Evolutionary conservation across 176 grass and related monocot species (phyloP).

Genomic region (Eragrostis nindensis): DNA sequence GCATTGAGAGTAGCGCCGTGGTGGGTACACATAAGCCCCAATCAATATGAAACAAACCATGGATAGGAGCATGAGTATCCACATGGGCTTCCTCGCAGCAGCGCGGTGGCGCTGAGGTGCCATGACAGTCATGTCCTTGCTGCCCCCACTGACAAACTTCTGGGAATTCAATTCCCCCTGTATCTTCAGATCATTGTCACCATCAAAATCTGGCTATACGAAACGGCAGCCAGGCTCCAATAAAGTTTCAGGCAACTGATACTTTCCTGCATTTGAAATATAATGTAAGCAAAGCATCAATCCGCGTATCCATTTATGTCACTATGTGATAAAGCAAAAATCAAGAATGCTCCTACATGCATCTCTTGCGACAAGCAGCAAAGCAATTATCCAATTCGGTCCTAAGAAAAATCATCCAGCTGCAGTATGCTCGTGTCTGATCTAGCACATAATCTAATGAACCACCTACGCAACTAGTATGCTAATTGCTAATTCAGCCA

Average conservation of each 20-base stretch:
- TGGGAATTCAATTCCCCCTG: constrained; percentile 52
- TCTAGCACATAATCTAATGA: constrained; percentile 7
- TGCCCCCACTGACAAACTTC: constrained; percentile 41
- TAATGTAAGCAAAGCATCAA: constrained; percentile 20
- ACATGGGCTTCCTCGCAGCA: constrained; percentile 72
- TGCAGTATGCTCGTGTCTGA: background rate
- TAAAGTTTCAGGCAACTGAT: background rate
- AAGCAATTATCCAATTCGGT: constrained; percentile 12
- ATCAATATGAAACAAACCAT: constrained; percentile 73
- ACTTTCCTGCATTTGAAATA: constrained; percentile 35
- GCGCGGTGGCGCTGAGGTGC: constrained; percentile 51
- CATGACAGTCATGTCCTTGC: constrained; percentile 71
- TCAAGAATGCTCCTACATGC: background rate
- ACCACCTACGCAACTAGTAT: background rate
- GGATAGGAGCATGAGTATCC: constrained; percentile 88
- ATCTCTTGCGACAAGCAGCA: background rate
- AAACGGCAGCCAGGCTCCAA: background rate
- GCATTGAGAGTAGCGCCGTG: constrained; percentile 67
- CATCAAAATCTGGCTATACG: background rate
- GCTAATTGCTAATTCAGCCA: constrained; percentile 16
- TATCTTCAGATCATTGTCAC: constrained; percentile 42
- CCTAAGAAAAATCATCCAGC: background rate
- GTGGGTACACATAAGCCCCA: constrained; percentile 80
- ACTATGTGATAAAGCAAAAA: background rate
- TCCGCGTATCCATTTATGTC: background rate